Evolutionary conservation across 2,329 filamentous ascomycete species (phyloP), one percentile per base, ranked within the genome.

Genomic region (Talaromyces sp.): DNA sequence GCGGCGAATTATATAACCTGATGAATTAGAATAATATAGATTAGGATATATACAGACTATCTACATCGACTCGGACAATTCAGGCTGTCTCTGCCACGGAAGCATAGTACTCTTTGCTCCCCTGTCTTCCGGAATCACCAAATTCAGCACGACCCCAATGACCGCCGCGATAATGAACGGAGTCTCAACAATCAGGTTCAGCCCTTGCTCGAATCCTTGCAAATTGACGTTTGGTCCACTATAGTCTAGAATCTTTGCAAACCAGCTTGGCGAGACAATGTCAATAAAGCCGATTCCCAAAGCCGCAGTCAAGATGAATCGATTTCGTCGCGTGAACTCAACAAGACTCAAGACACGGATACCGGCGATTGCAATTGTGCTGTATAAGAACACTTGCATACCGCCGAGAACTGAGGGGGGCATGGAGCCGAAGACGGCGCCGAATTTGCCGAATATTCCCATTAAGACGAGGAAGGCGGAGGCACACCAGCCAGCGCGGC

Each of bases 371-470:
- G 90, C 87, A 6, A 95, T 91, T 3, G 90, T 85, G 66, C 84
- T 84, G 79, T 93, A 95, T 24, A 95, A 83, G 76, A 95, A 95
- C 0, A 90, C 92, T 0, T 91, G 90, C 88, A 90, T 90, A 57
- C 88, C 88, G 43, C 87, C 88, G 2, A 90, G 82, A 1, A 90
- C 87, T 0, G 86, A 74, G 2, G 82, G 77, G 0, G 91, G 91
- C 68, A 95, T 94, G 4, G 90, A 85, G 4, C 92, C 90, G 3
- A 95, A 85, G 0, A 90, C 85, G 0, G 91, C 91, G 0, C 90
- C 91, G 70, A 94, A 93, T 77, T 95, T 95, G 69, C 90, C 87
- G 70, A 94, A 92, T 67, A 95, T 81, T 16, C 92, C 92, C 87
- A 93, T 92, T 69, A 95, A 76, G 67, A 95, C 78, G 11, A 95